Evolutionary conservation across 495 filamentous ascomycete genomes (phyloP).

Genomic region (Terfezia claveryi): DNA sequence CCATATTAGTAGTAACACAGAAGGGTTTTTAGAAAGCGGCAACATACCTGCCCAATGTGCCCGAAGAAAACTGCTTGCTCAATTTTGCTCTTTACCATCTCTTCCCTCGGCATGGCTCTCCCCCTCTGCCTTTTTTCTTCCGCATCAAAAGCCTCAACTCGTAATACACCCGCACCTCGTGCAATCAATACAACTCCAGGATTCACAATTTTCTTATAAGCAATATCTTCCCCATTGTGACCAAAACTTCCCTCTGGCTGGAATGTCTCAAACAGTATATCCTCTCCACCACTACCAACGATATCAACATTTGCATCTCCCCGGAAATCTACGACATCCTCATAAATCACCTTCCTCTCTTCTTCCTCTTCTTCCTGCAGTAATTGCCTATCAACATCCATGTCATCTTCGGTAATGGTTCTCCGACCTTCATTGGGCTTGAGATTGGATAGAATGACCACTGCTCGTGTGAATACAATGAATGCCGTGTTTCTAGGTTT

Average conservation of each 20-base stretch:
- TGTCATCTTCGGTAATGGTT: constrained; percentile 2
- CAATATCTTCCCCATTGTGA: not conserved
- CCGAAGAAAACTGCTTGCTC: constrained; percentile 91
- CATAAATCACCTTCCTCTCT: constrained; percentile 29
- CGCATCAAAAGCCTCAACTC: constrained; percentile 37
- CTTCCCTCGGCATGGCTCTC: constrained; percentile 20
- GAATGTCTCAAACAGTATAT: constrained; percentile 18
- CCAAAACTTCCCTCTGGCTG: constrained; percentile 27
- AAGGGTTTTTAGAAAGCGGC: not conserved
- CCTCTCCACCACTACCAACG: constrained; percentile 38
- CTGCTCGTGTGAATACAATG: constrained; percentile 49
- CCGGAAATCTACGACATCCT: constrained; percentile 69
- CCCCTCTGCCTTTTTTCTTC: constrained; percentile 18
- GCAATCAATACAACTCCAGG: constrained; percentile 52
- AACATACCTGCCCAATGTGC: constrained; percentile 29
- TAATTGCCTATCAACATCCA: constrained; percentile 6
- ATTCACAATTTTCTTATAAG: constrained; percentile 28
- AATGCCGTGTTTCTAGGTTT: constrained; percentile 60
- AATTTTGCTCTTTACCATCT: constrained; percentile 62
- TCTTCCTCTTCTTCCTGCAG: not conserved
- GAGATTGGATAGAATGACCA: constrained; percentile 49
- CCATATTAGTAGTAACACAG: not conserved
- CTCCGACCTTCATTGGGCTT: not conserved
- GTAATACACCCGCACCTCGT: constrained; percentile 56
- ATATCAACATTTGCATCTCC: constrained; percentile 38